Evolutionary conservation across 1,284 basidiomycete genomes (phyloP), one percentile per base, ranked within the genome.

Genomic region (Rhodotorula glutinis): DNA sequence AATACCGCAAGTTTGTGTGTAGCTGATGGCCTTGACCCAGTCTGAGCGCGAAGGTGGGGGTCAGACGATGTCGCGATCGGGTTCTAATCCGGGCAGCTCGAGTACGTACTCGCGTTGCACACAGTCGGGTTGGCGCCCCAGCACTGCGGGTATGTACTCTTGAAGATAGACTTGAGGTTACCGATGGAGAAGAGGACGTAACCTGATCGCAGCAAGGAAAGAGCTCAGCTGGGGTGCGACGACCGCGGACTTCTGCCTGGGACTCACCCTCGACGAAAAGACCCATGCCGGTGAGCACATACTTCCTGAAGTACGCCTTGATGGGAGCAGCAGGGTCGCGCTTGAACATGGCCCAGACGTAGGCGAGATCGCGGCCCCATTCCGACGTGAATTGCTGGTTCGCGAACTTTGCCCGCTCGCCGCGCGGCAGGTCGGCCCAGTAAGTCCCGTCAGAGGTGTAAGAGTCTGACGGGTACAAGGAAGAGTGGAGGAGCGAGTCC

Each of bases 111-210:
- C 47, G 74, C 65, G 71, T 80, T 72, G 76, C 83, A 84, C 44
- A 79, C 79, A 43, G 74, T 60, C 27, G 49, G 49, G 74, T 81
- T 75, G 4, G 72, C 80, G 54, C 54, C 59, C 82, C 82, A 84
- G 77, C 83, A 84, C 27, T 70, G 25, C 23, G 82, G 82, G 82
- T 82, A 84, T 40, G 82, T 81, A 3, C 79, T 76, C 59, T 77
- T 69, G 78, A 82, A 83, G 25, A 83, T 78, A 0, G 82, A 75
- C 2, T 76, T 74, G 30, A 83, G 75, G 77, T 83, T 83, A 41
- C 83, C 83, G 73, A 84, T 83, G 10, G 82, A 83, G 78, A 83
- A 83, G 59, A 83, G 78, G 41, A 80, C 81, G 72, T 74, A 80
- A 11, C 79, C 79, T 74, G 83, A 43, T 43, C 41, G 41, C 11